phyloP scores from a whole-genome alignment of 2,329 filamentous ascomycete species.

The Eurotiales sp. region DNA sequence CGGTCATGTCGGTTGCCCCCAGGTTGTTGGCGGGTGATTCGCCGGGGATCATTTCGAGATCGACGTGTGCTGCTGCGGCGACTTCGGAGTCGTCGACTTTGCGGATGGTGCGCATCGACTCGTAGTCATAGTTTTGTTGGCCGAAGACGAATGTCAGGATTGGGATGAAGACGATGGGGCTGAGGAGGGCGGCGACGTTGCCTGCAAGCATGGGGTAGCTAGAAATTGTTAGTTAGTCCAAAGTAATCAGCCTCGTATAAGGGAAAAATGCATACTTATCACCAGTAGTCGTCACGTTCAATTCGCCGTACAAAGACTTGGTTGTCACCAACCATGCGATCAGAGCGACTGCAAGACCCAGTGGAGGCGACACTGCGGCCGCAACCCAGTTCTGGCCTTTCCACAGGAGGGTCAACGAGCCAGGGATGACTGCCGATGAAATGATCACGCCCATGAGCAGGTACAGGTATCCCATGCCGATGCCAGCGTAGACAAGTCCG shows the following conservation, averaged over 20 bases:
- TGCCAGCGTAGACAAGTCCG: conserved; percentile 68
- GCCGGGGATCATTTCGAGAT: conserved; percentile 62
- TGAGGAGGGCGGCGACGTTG: conserved; percentile 77
- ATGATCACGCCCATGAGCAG: conserved; percentile 91
- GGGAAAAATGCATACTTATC: conserved; percentile 53
- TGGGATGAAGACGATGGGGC: conserved; percentile 70
- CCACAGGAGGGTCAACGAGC: conserved; percentile 77
- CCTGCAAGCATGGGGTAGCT: conserved; percentile 78
- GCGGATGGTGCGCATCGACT: conserved; percentile 75
- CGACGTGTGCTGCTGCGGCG: conserved; percentile 58
- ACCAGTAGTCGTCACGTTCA: conserved; percentile 72
- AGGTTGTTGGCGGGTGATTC: conserved; percentile 32
- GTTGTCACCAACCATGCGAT: conserved; percentile 76
- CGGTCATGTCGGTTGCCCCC: conserved; percentile 33
- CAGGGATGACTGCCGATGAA: conserved; percentile 77
- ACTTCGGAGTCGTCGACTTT: conserved; percentile 74
- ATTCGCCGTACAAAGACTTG: conserved; percentile 62
- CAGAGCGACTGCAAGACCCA: conserved; percentile 66
- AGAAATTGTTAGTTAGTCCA: not conserved
- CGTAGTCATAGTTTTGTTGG: conserved; percentile 79
- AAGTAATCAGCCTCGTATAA: not conserved
- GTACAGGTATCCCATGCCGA: conserved; percentile 86
- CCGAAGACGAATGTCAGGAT: conserved; percentile 68
- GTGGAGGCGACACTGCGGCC: conserved; percentile 64
- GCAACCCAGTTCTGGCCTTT: conserved; percentile 72